phyloP scores from a whole-genome alignment of 2,329 filamentous ascomycete species.

The Proliferodiscus dingleyae region DNA sequence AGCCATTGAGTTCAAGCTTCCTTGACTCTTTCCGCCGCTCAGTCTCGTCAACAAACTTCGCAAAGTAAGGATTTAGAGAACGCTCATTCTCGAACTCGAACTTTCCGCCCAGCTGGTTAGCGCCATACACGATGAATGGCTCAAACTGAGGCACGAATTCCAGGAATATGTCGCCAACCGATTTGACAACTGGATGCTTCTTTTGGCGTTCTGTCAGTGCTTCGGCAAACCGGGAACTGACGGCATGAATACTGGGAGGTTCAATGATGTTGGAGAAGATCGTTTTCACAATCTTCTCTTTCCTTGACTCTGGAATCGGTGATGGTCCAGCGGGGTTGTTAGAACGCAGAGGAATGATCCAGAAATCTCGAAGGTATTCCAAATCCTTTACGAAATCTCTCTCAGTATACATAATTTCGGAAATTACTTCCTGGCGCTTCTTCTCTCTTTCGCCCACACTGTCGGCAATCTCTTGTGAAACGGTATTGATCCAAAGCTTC shows the following conservation, averaged over 20 bases:
- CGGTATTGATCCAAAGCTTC: slow-evolving; percentile 98
- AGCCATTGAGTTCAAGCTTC: slow-evolving; percentile 95
- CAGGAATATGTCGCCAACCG: slow-evolving; percentile 89
- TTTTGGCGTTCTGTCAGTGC: slow-evolving; percentile 87
- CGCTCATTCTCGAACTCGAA: slow-evolving; percentile 98
- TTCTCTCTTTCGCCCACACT: slow-evolving; percentile 86
- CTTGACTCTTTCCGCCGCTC: slow-evolving; percentile 93
- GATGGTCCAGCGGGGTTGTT: slow-evolving; percentile 60
- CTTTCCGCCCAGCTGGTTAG: slow-evolving; percentile 93
- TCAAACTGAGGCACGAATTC: slow-evolving; percentile 90
- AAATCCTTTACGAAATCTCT: slow-evolving; percentile 98
- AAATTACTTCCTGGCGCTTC: slow-evolving; percentile 97
- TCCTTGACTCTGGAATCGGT: slow-evolving; percentile 80
- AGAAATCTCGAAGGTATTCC: slow-evolving; percentile 96
- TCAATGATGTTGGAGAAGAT: slow-evolving; percentile 97
- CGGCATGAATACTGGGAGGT: slow-evolving; percentile 70
- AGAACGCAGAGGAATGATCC: slow-evolving; percentile 87
- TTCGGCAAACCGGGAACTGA: slow-evolving; percentile 85
- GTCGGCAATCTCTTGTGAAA: slow-evolving; percentile 90
- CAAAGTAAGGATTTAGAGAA: slow-evolving; percentile 75
- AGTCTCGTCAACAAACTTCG: slow-evolving; percentile 92
- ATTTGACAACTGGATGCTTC: slow-evolving; percentile 80
- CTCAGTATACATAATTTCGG: slow-evolving; percentile 97
- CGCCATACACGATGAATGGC: slow-evolving; percentile 93
- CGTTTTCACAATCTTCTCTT: slow-evolving; percentile 85